Evolutionary conservation across 257 asterid genomes (phyloP).

Genomic region (Nicotiana tomentosiformis): DNA sequence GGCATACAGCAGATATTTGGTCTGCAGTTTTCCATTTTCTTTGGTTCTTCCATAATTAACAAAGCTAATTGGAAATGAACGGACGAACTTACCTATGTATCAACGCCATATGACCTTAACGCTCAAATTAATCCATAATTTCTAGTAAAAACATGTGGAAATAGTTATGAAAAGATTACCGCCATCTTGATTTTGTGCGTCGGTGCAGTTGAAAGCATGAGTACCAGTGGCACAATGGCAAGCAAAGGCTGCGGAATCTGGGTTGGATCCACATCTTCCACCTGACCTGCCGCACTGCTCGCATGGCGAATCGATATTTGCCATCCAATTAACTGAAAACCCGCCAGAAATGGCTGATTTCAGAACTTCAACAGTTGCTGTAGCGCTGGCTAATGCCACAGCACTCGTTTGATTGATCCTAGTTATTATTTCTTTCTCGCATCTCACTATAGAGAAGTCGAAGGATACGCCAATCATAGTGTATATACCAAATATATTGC

Average conservation of each 20-base stretch:
- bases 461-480: background rate
- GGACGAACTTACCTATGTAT: background rate
- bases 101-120: background rate
- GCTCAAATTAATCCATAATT: background rate
- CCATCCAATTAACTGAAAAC: conserved; percentile 42
- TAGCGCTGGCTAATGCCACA: background rate
- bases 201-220: conserved; percentile 12
- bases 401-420: conserved; percentile 22
- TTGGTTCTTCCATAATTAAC: too few relatives aligned
- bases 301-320: conserved; percentile 17
- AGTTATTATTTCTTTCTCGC: conserved; percentile 21
- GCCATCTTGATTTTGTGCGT: background rate
- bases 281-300: conserved; percentile 19
- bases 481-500: background rate
- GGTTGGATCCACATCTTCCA: conserved; percentile 49
- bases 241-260: conserved; percentile 13
- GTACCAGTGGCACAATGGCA: conserved; percentile 28
- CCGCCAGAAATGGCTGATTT: conserved; percentile 29
- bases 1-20: too few relatives aligned
- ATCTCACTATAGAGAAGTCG: background rate
- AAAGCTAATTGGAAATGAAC: background rate
- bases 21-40: too few relatives aligned
- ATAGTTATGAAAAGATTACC: background rate
- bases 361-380: background rate
- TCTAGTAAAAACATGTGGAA: background rate